Base-by-base conservation (phyloP, 768 basidiomycete species). In the Tricholoma flavovirens region DNA sequence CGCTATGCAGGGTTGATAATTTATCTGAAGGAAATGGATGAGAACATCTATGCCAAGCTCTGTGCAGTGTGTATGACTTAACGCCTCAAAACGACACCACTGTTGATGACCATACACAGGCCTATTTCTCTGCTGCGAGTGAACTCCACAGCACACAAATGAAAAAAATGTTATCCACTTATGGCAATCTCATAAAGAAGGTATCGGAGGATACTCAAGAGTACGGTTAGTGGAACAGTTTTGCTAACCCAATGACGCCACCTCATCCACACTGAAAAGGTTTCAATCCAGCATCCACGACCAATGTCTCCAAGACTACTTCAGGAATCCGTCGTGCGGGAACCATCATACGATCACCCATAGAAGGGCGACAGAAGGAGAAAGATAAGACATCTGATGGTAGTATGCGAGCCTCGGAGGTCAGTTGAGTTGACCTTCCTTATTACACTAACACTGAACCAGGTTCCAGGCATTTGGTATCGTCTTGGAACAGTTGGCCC, bases 21-120 rank as follows among this genome's bases (percentile, higher is more conserved):
- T 15, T 98, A 96, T 66, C 72, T 98, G 55, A 95, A 93, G 68
- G 96, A 98, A 75, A 96, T 98, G 90, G 94, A 97, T 58, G 92
- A 97, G 68, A 73, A 71, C 54, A 71, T 89, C 21, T 98, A 98
- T 67, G 88, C 86, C 42, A 92, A 90, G 65, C 73, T 98, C 29
- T 98, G 94, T 66, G 92, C 88, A 36, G 96, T 96, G 65, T 55
- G 88, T 78, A 36, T 30, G 52, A 36, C 5, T 52, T 15, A 26
- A 1, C 5, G 12, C 19, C 22, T 17, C 35, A 26, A 14, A 19
- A 19, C 19, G 29, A 49, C 19, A 5, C 2, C 14, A 26, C n/a
- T n/a, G n/a, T 38, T 52, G 22, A 38, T 11, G 36, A 22, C 40
- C 14, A 52, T 38, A n/a, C 29, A 3, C 66, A 98, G 96, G 84